Base-by-base conservation (phyloP, 805 yeast genomes). In the Groenewaldozyma tartarivorans region DNA sequence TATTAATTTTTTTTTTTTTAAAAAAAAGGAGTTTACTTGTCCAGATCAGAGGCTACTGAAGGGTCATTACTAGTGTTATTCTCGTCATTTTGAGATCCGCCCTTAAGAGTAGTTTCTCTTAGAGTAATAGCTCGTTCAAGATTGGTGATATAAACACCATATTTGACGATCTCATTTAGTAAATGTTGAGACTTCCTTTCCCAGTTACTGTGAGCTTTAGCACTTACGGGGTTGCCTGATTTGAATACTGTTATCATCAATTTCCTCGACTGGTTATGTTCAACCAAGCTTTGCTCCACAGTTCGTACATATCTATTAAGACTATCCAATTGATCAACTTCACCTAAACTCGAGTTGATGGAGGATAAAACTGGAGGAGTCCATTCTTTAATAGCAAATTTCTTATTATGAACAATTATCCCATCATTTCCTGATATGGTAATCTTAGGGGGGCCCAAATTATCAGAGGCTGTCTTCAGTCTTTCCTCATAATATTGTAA, bases 211-310 rank as follows among this genome's bases (percentile, higher is more conserved):
- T 48, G 49, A 3, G 57, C 62, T 9, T 56, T 51, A n/a, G 46
- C 29, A n/a, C 48, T 39, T 17, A 49, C 51, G 11, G 47, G 35
- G 26, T 35, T 32, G 16, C 41, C 34, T 6, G 55, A 47, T 27
- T 52, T 44, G 41, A 60, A 68, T 19, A 60, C 46, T 30, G 56
- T 48, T 16, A 66, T 54, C 49, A 73, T 51, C 3, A 48, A 53
- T 2, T 61, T 63, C 39, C 68, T 63, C 16, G 64, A 41, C 30
- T 51, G 56, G 41, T 63, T 63, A 53, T 77, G 82, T 6, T 53
- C 51, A 24, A 64, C 67, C 17, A 73, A 57, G 31, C 58, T 51
- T n/a, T 46, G 36, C 24, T 61, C 62, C 22, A 76, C 52, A 2
- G 53, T 54, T 13, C 56, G 51, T 2, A 69, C 62, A 42, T 73